Percentiles rank a stretch among this genome's conserved stretches.
Evolutionary conservation across 2,329 filamentous ascomycete genomes (phyloP).

Genomic region (Rhynchosporium secalis): DNA sequence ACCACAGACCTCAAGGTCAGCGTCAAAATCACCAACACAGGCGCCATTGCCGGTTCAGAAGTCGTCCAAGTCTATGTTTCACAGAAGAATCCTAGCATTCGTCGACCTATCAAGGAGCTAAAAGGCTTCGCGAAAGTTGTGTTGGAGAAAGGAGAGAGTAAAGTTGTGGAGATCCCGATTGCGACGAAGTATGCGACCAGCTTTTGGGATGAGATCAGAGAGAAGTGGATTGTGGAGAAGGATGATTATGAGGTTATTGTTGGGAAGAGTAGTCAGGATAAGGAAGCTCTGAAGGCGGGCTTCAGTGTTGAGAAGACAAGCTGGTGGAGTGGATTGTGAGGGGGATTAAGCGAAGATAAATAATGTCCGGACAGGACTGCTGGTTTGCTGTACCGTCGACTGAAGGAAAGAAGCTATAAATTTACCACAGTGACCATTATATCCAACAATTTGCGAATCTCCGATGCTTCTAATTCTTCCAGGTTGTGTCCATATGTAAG

Average conservation of each 20-base stretch:
- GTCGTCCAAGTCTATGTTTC: conserved; percentile 59
- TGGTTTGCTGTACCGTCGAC: too few relatives aligned
- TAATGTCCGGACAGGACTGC: background rate
- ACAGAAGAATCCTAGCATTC: conserved; percentile 54
- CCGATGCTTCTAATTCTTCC: too few relatives aligned
- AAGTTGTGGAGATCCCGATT: conserved; percentile 56
- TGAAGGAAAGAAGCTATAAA: too few relatives aligned
- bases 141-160: conserved; percentile 59
- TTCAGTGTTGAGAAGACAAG: conserved; percentile 62
- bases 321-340: conserved; percentile 66
- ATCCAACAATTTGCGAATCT: too few relatives aligned
- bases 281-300: conserved; percentile 49
- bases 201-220: conserved; percentile 69
- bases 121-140: conserved; percentile 66
- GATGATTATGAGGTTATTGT: conserved; percentile 66
- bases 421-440: background rate
- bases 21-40: conserved; percentile 64
- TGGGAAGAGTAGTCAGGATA: conserved; percentile 55
- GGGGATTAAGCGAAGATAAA: background rate
- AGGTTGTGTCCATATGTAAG: too few relatives aligned
- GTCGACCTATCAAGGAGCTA: conserved; percentile 59
- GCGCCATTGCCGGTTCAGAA: conserved; percentile 52
- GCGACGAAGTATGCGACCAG: conserved; percentile 64
- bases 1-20: conserved; percentile 46
- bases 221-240: conserved; percentile 65